Evolutionary conservation across 2,329 filamentous ascomycete species (phyloP), one percentile per base, ranked within the genome.

Genomic region (Apiospora koreana): DNA sequence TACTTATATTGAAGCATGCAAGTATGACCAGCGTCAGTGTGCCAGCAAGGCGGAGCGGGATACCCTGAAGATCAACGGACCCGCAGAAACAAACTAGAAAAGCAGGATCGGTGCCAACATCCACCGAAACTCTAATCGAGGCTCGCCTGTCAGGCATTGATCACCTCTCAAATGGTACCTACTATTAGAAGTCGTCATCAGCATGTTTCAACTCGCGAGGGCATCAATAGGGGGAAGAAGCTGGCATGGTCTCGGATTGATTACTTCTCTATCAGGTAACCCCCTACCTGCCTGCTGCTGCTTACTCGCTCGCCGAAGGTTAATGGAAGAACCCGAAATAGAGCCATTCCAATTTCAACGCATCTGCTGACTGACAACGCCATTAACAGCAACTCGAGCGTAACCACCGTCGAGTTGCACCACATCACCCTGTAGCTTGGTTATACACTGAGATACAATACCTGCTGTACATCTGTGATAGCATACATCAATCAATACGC

Each of bases 81-180:
- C 54, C 54, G 54, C 18, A n/a, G 31, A 38, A 38, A 38, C 31
- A 62, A 62, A 38, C 28, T 35, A 35, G 35, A 38, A 62, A 62
- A 62, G 54, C 54, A 62, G 54, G 54, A 62, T 62, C 54, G 54
- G n/a, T 62, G 54, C 31, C 54, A 62, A 38, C 54, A 62, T 62
- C 54, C 54, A 62, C 54, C 14, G 54, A 62, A 62, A 62, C 54
- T 62, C 54, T 62, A 62, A 62, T 54, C 7, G 54, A 62, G 8
- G 54, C 31, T 62, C 9, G 54, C 28, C 31, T 18, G 31, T 62
- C 31, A 38, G 54, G 54, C 54, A 62, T 62, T 62, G 28, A 62
- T 62, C 54, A 38, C 54, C 31, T 21, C 54, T 21, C 54, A 10
- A 62, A 38, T 18, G 23, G 48, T 16, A n/a, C n/a, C n/a, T n/a